These are phyloP conservation scores for Kwoniella pini DNA, from an alignment of 768 basidiomycete genomes.

Conservation along the genomic window DNA sequence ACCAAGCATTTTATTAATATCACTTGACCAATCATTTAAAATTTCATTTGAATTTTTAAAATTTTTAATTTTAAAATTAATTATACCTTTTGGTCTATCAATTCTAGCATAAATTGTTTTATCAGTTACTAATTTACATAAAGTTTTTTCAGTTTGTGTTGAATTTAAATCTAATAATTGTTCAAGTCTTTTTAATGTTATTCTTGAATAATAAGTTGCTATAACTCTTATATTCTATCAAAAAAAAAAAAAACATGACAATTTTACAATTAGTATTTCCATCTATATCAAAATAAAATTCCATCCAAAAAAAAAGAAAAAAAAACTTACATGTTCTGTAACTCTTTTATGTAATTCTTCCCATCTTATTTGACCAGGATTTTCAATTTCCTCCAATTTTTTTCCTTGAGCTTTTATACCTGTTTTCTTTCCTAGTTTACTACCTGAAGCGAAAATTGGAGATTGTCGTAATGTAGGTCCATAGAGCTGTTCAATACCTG, in stretches of 20 bases:
- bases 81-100: slow-evolving; percentile 85
- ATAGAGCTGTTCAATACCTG: slow-evolving; percentile 83
- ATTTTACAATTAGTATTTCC: neutral
- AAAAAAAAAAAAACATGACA: neutral
- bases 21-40: slow-evolving; percentile 97
- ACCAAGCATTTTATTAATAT: slow-evolving; percentile 87
- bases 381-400: slow-evolving; percentile 47
- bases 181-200: slow-evolving; percentile 78
- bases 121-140: slow-evolving; percentile 85
- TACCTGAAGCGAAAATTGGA: slow-evolving; percentile 69
- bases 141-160: slow-evolving; percentile 80
- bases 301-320: too few relatives aligned
- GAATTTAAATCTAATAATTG: slow-evolving; percentile 80
- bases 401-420: slow-evolving; percentile 42
- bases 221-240: slow-evolving; percentile 91
- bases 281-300: neutral
- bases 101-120: slow-evolving; percentile 91
- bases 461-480: slow-evolving; percentile 79
- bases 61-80: slow-evolving; percentile 78
- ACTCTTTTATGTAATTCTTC: slow-evolving; percentile 93
- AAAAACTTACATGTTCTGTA: slow-evolving; percentile 86
- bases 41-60: slow-evolving; percentile 84
- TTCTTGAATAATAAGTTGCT: slow-evolving; percentile 90
- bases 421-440: slow-evolving; percentile 46
- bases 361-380: slow-evolving; percentile 69